These are phyloP conservation scores for Microbotryum scabiosae DNA, from an alignment of 1,284 basidiomycete genomes.

Conservation along the genomic window DNA sequence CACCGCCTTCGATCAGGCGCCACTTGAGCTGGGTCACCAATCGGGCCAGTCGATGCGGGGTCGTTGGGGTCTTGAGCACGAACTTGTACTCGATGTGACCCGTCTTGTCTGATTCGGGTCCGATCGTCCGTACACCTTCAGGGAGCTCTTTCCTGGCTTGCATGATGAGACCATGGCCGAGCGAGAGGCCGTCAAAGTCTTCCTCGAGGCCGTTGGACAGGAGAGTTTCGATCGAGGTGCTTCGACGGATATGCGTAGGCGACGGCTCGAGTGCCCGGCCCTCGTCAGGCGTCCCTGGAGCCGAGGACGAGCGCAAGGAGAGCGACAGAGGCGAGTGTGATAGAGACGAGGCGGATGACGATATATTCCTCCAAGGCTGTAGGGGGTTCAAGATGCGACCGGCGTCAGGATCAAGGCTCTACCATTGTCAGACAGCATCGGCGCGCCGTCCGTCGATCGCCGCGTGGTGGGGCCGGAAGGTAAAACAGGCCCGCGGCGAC, in stretches of 20 bases:
- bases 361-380: constrained; percentile 7
- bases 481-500: neutral
- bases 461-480: neutral
- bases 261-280: too few relatives aligned
- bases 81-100: constrained; percentile 66
- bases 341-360: neutral
- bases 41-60: constrained; percentile 54
- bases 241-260: neutral
- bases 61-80: constrained; percentile 59
- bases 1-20: constrained; percentile 82
- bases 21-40: constrained; percentile 91
- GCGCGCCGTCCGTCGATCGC: too few relatives aligned
- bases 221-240: constrained; percentile 1
- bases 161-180: neutral
- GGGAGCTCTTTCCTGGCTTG: neutral
- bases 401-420: too few relatives aligned
- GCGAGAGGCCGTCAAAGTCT: constrained; percentile 1
- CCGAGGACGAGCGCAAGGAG: neutral
- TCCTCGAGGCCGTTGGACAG: constrained; percentile 6
- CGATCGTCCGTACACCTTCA: neutral
- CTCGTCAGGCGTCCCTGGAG: neutral
- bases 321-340: constrained; percentile 17
- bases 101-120: constrained; percentile 18
- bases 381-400: neutral
- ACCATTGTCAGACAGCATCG: too few relatives aligned